Evolutionary conservation across 805 yeast genomes (phyloP), one percentile per base, ranked within the genome.

Genomic region (Lipomyces starkeyi): DNA sequence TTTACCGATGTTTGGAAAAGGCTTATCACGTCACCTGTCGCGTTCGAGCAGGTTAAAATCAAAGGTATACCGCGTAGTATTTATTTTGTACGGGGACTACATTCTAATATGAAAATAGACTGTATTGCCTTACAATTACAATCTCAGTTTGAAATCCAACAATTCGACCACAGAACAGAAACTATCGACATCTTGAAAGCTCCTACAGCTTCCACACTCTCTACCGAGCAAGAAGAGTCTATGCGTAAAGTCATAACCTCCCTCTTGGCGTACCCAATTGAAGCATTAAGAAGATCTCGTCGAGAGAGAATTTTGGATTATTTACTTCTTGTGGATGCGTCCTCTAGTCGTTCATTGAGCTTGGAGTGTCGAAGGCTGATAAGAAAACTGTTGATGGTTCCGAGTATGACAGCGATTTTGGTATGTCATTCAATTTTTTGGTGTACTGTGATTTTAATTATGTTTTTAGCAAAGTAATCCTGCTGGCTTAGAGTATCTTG

Each of bases 381-480:
- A 40, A 47, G 35, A 20, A 59, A 59, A 13, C 11, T 68, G 1
- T 20, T 66, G 54, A 32, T 34, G 5, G 43, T 63, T 8, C 71
- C 71, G 8, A 66, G 59, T 37, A 68, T 65, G 70, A 59, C 62
- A 2, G 56, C 71, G 4, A 49, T 59, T 29, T 9, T 67, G 58
- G 69, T 62, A 62, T 34, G 65, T 27, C n/a, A 35, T 35, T 7
- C 52, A 20, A 25, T 29, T 3, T 14, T 20, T 64, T n/a, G 32
- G 49, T 32, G 78, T 83, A 32, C 14, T 8, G 2, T n/a, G 25
- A 79, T 87, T 83, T 78, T 90, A 79, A 9, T 72, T 90, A 55
- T 79, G 75, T 65, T 29, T 68, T 14, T 59, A 64, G 62, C 71
- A 68, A 59, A 62, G 22, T 22, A 22, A 59, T 35, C 56, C 64